phyloP scores from a whole-genome alignment of 192 early-diverging fungal genomes.

The Diversispora epigaea region DNA sequence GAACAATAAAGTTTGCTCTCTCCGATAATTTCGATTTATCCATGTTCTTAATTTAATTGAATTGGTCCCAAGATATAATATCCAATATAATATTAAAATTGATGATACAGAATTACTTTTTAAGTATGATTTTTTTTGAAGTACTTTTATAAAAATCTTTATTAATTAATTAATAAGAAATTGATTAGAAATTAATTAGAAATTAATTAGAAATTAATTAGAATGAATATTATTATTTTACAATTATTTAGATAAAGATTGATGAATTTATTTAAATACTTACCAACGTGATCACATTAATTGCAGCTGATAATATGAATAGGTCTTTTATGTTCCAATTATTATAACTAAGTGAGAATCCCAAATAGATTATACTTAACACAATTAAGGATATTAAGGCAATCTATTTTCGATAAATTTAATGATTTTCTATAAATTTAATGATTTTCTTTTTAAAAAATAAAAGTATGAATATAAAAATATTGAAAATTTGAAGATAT shows the following conservation, averaged over 20 bases:
- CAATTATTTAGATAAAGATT: background rate
- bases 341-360: background rate
- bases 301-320: constrained; percentile 30
- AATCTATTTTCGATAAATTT: constrained; percentile 30
- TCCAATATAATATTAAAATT: constrained; percentile 62
- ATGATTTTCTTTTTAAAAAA: background rate
- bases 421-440: background rate
- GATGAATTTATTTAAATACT: constrained; percentile 4
- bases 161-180: background rate
- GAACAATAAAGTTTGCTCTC: background rate
- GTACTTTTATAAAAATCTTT: constrained; percentile 26
- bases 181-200: background rate
- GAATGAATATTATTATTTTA: background rate
- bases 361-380: constrained; percentile 14
- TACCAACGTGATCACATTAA: constrained; percentile 37
- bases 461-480: background rate
- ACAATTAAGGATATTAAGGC: constrained; percentile 27
- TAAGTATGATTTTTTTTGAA: constrained; percentile 40
- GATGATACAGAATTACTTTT: constrained; percentile 48
- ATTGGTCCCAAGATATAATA: constrained; percentile 41
- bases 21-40: background rate
- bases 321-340: constrained; percentile 27
- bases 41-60: constrained; percentile 48
- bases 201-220: too few species aligned
- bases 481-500: background rate